Base-by-base conservation (phyloP, 2,329 filamentous ascomycete genomes). In the Xylariaceae sp. region DNA sequence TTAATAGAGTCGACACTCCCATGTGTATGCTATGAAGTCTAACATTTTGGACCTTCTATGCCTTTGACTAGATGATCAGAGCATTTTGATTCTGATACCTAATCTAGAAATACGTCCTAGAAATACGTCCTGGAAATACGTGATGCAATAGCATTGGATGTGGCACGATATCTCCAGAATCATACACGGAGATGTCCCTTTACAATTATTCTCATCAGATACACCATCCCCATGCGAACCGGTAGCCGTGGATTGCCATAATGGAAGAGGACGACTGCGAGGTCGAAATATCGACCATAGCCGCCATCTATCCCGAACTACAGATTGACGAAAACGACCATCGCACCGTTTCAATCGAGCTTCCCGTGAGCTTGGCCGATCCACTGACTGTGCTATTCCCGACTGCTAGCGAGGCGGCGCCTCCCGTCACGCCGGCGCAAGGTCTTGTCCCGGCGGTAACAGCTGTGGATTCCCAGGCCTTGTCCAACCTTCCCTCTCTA, bases 251-350 rank as follows among this genome's bases (percentile, higher is more conserved):
- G 21, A 50, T 75, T 26, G 43, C 54, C 71, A 67, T 60, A 48
- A 62, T 64, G 52, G 73, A 73, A 55, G 73, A 71, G 60, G 78
- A 82, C 65, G 81, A 78, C 60, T 84, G 86, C 48, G 71, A 77
- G 52, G 75, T 79, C 45, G 86, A 89, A 75, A 76, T 89, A 52
- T 80, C 79, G 65, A 81, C 84, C 14, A 78, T 89, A 53, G 74
- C 78, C 53, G 84, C 85, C 59, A 89, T 89, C 65, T 89, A 82
- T 61, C 86, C 86, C n/a, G 87, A 89, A 71, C 81, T 89, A 14
- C 76, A 76, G 26, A 69, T 77, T 19, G 70, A 76, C 44, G 67
- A 75, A 6, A 64, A 77, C 29, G 73, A 79, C 55, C 69, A 68
- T n/a, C 79, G 80, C 64, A 75, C 74, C 7, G 80, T 87, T 67